These are phyloP conservation scores for Blastobotrys chiropterorum DNA, from an alignment of 805 yeast genomes.

Conservation along the genomic window DNA sequence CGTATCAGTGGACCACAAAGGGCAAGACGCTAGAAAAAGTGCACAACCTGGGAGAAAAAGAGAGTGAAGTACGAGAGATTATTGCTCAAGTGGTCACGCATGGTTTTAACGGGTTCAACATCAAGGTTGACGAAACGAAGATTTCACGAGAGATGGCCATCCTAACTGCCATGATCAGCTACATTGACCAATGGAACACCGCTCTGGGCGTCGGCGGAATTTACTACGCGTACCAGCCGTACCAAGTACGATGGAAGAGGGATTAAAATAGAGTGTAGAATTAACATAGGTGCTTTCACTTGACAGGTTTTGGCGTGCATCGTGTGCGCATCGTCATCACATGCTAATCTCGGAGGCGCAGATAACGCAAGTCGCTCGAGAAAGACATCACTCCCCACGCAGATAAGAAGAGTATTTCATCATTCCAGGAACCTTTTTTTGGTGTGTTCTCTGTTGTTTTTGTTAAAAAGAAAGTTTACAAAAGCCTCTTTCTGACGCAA, in stretches of 20 bases:
- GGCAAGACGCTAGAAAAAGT: slow-evolving; percentile 56
- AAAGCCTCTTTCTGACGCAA: too few relatives aligned
- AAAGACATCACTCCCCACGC: not conserved
- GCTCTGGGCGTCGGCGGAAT: slow-evolving; percentile 58
- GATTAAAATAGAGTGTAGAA: slow-evolving; percentile 33
- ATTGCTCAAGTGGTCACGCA: slow-evolving; percentile 54
- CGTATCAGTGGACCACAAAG: slow-evolving; percentile 59
- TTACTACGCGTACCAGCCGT: slow-evolving; percentile 46
- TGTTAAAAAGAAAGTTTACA: too few relatives aligned
- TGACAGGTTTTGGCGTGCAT: not conserved
- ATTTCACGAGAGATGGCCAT: slow-evolving; percentile 55
- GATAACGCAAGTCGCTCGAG: not conserved
- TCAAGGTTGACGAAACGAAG: slow-evolving; percentile 47
- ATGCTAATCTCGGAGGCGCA: not conserved
- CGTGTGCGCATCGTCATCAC: not conserved
- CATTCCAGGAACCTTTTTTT: too few relatives aligned
- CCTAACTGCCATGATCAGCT: slow-evolving; percentile 53
- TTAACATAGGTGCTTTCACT: not conserved
- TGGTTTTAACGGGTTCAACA: slow-evolving; percentile 48
- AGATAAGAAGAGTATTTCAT: not conserved
- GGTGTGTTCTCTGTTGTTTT: too few relatives aligned
- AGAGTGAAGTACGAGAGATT: slow-evolving; percentile 56
- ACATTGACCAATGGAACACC: slow-evolving; percentile 65
- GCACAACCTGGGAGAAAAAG: slow-evolving; percentile 55
- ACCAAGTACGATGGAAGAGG: slow-evolving; percentile 51